Base-by-base conservation (phyloP, 805 yeast species). In the Saccharomycopsis guyanensis region DNA sequence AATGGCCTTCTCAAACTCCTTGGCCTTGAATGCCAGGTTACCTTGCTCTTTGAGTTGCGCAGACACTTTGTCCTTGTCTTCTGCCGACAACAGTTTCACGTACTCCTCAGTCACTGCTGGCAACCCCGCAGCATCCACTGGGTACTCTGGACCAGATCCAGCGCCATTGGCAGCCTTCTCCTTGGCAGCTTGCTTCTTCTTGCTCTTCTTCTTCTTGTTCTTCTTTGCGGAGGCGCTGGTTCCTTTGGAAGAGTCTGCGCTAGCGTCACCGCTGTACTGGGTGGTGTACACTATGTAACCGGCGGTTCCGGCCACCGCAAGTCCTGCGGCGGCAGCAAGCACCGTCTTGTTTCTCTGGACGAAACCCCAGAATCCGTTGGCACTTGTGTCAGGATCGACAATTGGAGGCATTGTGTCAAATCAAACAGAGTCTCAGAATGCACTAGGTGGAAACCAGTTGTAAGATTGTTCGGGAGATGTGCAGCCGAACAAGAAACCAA, bases 31-130 rank as follows among this genome's bases (percentile, higher is more conserved):
- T 48, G 69, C 76, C 43, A 71, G 72, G 65, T 93, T 93, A 59
- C 98, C 99, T 47, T 84, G 88, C 58, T 82, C 91, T 67, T 93
- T 93, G 66, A 91, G 75, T 37, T 81, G 78, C 44, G 76, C 62
- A 3, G 96, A 86, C 73, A 81, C 73, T 42, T 70, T 69, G 37
- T 75, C 81, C 64, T 71, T 80, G 55, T 77, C 76, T 53, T 68
- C 72, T 3, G 61, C 69, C 5, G 76, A 57, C 51, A 83, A 70
- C 2, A 57, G 54, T 8, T 65, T 59, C 20, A 80, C 65, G 41
- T 60, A 59, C 33, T 69, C 81, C 23, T 67, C 70, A 34, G 72
- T 65, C 38, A 84, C 57, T 16, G 66, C 68, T 3, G 91, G 91
- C 51, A 77, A 69, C 2, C 87, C 86, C 18, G 72, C 63, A 1